These are phyloP conservation scores for Yamagishiella unicocca DNA, from an alignment of 139 green algal species.

Conservation along the genomic window DNA sequence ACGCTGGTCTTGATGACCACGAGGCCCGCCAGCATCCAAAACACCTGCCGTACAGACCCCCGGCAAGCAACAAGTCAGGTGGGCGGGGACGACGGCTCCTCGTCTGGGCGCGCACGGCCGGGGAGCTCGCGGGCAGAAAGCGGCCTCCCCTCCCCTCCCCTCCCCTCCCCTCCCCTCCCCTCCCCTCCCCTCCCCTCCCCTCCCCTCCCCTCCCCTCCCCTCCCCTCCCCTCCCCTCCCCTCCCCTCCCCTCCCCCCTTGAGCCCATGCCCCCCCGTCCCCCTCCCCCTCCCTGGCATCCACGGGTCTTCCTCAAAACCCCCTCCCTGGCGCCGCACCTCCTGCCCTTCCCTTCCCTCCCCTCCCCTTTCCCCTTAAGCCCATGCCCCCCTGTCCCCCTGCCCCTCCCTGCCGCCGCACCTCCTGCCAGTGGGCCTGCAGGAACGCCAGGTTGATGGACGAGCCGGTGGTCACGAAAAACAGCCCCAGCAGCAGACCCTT, in stretches of 20 bases:
- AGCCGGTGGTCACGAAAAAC: slow-evolving; percentile 92
- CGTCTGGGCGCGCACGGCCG: no score
- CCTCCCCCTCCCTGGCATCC: no score
- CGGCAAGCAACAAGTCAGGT: not conserved
- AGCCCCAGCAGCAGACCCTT: slow-evolving; percentile 91
- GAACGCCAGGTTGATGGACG: slow-evolving; percentile 62
- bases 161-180: slow-evolving; percentile 36
- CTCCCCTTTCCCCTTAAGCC: not conserved
- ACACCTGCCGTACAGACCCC: slow-evolving; percentile 21
- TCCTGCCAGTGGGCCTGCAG: slow-evolving; percentile 58
- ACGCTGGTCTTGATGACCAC: slow-evolving; percentile 90
- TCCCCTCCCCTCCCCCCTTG: not conserved
- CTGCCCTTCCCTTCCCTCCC: not conserved
- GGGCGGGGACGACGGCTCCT: no score
- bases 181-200: not conserved
- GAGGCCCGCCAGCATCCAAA: slow-evolving; percentile 78
- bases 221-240: not conserved
- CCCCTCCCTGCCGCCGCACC: not conserved
- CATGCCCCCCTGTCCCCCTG: not conserved
- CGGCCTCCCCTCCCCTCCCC: no score
- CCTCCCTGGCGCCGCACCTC: slow-evolving; percentile 35
- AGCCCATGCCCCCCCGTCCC: no score
- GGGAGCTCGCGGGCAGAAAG: no score
- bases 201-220: not conserved
- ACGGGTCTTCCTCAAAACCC: no score